These are phyloP conservation scores for Eutrema salsugineum DNA, from an alignment of 441 rosid genomes.

Conservation along the genomic window DNA sequence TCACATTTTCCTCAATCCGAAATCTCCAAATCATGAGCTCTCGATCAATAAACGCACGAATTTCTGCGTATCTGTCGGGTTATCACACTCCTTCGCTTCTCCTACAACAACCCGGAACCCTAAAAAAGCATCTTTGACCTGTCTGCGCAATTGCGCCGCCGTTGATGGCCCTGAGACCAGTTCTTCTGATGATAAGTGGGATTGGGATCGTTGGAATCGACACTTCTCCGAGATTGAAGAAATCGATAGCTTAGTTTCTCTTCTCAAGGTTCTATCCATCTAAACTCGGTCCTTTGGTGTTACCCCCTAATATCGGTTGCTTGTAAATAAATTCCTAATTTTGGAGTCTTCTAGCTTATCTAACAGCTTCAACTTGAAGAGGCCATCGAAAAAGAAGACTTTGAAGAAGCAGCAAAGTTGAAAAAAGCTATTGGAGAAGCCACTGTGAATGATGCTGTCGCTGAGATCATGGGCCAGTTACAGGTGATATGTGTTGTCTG, in stretches of 20 bases:
- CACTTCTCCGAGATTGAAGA: conserved; percentile 81
- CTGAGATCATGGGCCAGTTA: conserved; percentile 75
- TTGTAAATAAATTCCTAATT: not conserved
- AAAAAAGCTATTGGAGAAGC: conserved; percentile 72
- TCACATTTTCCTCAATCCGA: conserved; percentile 33
- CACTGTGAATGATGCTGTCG: conserved; percentile 61
- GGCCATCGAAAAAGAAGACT: conserved; percentile 85
- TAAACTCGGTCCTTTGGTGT: not conserved
- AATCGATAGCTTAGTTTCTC: conserved; percentile 72
- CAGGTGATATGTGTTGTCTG: conserved; percentile 42
- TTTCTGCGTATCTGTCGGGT: conserved; percentile 37
- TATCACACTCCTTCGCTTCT: conserved; percentile 20
- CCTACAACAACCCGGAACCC: conserved; percentile 20
- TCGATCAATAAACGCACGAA: conserved; percentile 40
- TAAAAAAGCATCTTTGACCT: conserved; percentile 29
- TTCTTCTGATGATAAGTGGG: conserved; percentile 50
- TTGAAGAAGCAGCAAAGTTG: conserved; percentile 76
- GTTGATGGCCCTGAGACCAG: conserved; percentile 31
- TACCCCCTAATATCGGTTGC: not conserved
- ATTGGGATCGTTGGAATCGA: conserved; percentile 88
- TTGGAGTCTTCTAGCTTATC: conserved; percentile 10
- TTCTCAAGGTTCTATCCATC: conserved; percentile 49
- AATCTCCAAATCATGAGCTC: conserved; percentile 22
- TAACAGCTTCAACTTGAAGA: conserved; percentile 87
- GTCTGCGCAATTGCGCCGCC: conserved; percentile 38